phyloP scores from a whole-genome alignment of 179 eudicot species.

The Beta lomatogona region DNA sequence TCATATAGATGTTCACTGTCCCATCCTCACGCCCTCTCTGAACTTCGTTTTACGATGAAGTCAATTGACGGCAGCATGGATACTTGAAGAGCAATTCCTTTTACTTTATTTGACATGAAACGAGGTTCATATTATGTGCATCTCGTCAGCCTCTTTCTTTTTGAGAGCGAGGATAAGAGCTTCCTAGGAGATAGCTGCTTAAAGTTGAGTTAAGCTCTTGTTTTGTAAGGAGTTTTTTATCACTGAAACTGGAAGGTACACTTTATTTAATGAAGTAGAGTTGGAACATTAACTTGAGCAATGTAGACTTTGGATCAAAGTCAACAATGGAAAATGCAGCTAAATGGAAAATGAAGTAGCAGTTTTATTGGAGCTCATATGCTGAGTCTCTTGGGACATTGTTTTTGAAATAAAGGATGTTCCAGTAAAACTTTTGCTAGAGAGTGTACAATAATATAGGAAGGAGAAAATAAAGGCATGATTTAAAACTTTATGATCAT shows the following conservation, averaged over 20 bases:
- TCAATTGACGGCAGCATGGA: too few relatives aligned
- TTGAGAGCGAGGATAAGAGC: neutral
- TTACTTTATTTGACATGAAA: too few relatives aligned
- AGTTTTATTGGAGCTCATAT: neutral
- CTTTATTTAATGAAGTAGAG: neutral
- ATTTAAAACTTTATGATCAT: neutral
- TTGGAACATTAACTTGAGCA: neutral
- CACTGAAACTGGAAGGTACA: neutral
- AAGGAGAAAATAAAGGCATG: too few relatives aligned
- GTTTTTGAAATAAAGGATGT: neutral
- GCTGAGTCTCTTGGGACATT: neutral
- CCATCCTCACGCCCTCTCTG: too few relatives aligned
- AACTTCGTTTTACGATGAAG: too few relatives aligned
- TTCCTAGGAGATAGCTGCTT: neutral
- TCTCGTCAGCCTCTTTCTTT: too few relatives aligned
- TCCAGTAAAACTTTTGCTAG: neutral
- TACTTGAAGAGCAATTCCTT: too few relatives aligned
- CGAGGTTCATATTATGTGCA: too few relatives aligned
- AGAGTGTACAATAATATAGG: too few relatives aligned
- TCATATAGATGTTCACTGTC: too few relatives aligned
- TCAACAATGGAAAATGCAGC: neutral
- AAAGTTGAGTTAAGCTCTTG: neutral
- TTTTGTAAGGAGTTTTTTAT: neutral
- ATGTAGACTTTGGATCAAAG: neutral
- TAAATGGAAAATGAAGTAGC: neutral